A percentile compares a stretch with the other conserved stretches of the same genome.
phyloP scores from a whole-genome alignment of 306 rosid species.

The Glycine soja region DNA sequence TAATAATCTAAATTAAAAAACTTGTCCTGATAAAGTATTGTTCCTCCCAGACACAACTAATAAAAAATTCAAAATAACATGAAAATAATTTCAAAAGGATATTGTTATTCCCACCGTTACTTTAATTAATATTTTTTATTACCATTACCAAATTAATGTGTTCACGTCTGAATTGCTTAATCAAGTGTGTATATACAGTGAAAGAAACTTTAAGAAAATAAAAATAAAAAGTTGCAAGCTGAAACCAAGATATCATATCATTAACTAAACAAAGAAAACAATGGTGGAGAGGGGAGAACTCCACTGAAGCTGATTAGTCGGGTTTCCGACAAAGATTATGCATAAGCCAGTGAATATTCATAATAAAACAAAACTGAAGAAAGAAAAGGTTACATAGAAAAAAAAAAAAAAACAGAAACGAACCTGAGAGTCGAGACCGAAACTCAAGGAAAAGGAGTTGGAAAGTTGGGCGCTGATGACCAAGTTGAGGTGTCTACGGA shows the following conservation, averaged over 20 bases:
- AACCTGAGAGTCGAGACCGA: conserved; percentile 85
- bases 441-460: conserved; percentile 60
- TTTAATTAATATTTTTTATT: background rate
- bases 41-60: background rate
- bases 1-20: background rate
- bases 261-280: too few species aligned
- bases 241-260: background rate
- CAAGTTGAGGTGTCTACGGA: conserved; percentile 63
- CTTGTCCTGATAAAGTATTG: background rate
- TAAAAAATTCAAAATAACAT: background rate
- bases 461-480: conserved; percentile 78
- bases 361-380: background rate
- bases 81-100: background rate
- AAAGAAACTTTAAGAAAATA: background rate
- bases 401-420: background rate
- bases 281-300: too few species aligned
- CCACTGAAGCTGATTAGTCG: too few species aligned
- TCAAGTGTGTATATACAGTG: background rate
- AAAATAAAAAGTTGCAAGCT: background rate
- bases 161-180: background rate
- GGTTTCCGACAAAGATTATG: too few species aligned
- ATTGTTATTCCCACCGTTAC: background rate
- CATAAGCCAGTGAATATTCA: too few species aligned
- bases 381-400: background rate
- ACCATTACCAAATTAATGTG: background rate